Evolutionary conservation across 805 yeast genomes (phyloP).

Genomic region (Ogataea corticis): DNA sequence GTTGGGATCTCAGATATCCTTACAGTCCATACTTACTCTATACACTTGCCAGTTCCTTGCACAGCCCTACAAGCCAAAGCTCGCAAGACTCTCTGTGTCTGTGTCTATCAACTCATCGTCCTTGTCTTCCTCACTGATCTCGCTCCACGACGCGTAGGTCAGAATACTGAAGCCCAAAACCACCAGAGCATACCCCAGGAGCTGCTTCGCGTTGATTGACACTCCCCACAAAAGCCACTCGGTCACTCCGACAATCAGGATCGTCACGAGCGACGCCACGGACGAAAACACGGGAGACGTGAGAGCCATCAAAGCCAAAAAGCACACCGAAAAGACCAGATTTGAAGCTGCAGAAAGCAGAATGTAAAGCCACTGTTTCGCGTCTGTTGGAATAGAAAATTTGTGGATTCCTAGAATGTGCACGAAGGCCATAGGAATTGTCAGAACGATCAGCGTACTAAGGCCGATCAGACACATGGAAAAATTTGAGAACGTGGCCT

Average conservation of each 20-base stretch:
- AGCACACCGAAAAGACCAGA: conserved; percentile 66
- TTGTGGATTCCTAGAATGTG: conserved; percentile 57
- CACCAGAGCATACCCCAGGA: conserved; percentile 69
- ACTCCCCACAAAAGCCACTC: conserved; percentile 72
- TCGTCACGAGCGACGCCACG: conserved; percentile 62
- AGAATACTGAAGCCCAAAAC: conserved; percentile 68
- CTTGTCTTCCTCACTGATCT: conserved; percentile 46
- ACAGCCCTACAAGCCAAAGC: too few species aligned
- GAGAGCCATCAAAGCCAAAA: conserved; percentile 75
- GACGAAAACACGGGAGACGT: conserved; percentile 84
- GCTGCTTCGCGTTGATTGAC: conserved; percentile 52
- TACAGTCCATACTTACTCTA: too few species aligned
- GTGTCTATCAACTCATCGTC: conserved; percentile 35
- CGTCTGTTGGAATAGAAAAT: conserved; percentile 51
- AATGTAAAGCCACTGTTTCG: conserved; percentile 45
- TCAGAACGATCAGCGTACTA: conserved; percentile 50
- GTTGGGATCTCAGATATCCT: too few species aligned
- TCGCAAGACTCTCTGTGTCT: conserved; percentile 34
- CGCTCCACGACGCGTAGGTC: conserved; percentile 65
- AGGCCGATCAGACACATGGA: conserved; percentile 69
- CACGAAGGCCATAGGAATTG: conserved; percentile 47
- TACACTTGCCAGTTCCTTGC: conserved; percentile 2
- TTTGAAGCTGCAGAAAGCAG: conserved; percentile 59
- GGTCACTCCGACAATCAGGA: conserved; percentile 73
- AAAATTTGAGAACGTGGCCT: conserved; percentile 78